phyloP scores from a whole-genome alignment of 2,329 filamentous ascomycete genomes.

The Chaetomiaceae sp. region DNA sequence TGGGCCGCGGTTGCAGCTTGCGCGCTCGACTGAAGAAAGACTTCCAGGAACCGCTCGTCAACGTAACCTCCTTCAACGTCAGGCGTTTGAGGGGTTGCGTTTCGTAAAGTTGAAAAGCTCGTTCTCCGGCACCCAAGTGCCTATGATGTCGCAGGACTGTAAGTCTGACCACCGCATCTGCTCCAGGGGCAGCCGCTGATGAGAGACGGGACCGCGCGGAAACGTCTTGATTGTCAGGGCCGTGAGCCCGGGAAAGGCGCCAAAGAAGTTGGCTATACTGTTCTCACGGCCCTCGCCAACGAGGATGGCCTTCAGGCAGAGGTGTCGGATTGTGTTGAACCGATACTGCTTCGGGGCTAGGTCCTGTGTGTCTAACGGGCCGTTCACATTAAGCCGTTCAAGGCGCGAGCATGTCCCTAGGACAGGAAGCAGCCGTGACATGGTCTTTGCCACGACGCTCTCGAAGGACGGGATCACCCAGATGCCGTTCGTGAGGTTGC shows the following conservation, averaged over 20 bases:
- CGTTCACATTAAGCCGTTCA: slow-evolving; percentile 3
- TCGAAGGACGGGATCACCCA: not conserved
- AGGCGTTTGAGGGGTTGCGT: slow-evolving; percentile 1
- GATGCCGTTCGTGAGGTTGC: not conserved
- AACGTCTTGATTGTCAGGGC: slow-evolving; percentile 5
- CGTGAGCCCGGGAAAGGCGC: not conserved
- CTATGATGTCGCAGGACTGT: slow-evolving; percentile 1
- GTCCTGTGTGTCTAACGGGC: slow-evolving; percentile 2
- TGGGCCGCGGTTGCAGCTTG: not conserved
- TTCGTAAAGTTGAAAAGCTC: not conserved
- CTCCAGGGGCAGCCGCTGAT: not conserved
- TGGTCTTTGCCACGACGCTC: not conserved
- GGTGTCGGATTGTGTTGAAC: slow-evolving; percentile 1
- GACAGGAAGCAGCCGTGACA: slow-evolving; percentile 2
- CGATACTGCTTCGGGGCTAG: not conserved
- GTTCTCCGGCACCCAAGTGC: not conserved
- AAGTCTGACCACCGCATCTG: slow-evolving; percentile 1
- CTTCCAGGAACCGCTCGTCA: not conserved
- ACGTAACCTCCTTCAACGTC: not conserved
- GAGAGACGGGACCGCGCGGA: not conserved
- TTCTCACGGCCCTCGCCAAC: not conserved
- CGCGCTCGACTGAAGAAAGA: not conserved
- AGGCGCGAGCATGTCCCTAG: slow-evolving; percentile 1
- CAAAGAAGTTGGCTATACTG: slow-evolving; percentile 2
- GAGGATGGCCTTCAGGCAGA: slow-evolving; percentile 1